Evolutionary conservation across 1,139 yeast genomes (phyloP).

Genomic region (Candida tetrigidarum): DNA sequence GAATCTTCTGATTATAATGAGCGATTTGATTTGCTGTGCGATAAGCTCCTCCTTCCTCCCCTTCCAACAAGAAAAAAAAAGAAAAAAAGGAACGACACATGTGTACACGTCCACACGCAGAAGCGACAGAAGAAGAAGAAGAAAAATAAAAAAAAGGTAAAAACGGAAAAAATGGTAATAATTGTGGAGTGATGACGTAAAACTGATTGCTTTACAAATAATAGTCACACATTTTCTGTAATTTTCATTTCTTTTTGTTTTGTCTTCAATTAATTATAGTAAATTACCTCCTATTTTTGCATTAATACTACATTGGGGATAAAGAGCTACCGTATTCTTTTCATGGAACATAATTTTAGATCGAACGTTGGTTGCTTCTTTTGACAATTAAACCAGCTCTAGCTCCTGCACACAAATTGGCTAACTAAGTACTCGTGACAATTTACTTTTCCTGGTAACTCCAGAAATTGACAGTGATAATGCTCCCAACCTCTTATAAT

Average conservation of each 20-base stretch:
- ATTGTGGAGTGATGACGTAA: conserved; percentile 3
- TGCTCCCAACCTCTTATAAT: too few relatives aligned
- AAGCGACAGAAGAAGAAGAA: background rate
- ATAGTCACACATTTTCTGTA: conserved; percentile 5
- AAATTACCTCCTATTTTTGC: background rate
- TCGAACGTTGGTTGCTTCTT: too few relatives aligned
- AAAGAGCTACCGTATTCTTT: too few relatives aligned
- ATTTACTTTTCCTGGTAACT: too few relatives aligned
- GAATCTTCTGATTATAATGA: background rate
- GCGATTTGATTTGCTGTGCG: background rate
- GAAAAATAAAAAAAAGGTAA: background rate
- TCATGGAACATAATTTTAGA: too few relatives aligned
- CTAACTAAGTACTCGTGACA: too few relatives aligned
- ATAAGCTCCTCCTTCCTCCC: background rate
- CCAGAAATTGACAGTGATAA: too few relatives aligned
- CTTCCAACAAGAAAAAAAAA: background rate
- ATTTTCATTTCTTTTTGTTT: background rate
- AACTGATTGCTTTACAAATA: background rate
- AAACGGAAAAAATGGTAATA: background rate
- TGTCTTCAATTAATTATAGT: background rate
- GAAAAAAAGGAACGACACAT: background rate
- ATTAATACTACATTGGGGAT: too few relatives aligned
- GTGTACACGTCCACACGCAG: background rate
- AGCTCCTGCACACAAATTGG: too few relatives aligned
- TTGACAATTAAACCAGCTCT: too few relatives aligned